Evolutionary conservation across 31 red algal genomes (phyloP), one percentile per base, ranked within the genome.

Genomic region (Endocladia muricata): DNA sequence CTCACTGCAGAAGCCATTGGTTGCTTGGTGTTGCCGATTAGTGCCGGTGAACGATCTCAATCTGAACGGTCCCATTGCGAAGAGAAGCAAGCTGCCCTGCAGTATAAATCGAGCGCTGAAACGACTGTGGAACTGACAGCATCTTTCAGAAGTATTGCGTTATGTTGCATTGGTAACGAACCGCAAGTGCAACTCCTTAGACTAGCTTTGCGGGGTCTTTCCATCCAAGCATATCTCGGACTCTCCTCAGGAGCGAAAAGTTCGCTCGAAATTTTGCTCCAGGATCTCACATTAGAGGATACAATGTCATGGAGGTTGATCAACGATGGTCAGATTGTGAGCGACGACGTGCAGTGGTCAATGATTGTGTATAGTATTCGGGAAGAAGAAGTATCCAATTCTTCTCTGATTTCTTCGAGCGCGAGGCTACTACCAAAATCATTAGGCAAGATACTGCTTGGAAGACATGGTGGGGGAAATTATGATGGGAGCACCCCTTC

Each of bases 271-370:
- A 22, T 88, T 39, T 61, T 55, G 33, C 9, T 88, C 25, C 64
- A 47, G 3, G 84, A 88, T 65, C 30, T 88, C 11, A 39, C 74
- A 25, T 37, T 88, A 2, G 84, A 88, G 41, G 84, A 88, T 42
- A 88, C 84, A 54, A 38, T 88, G 65, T 88, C 84, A 28, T 73
- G 73, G 55, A 36, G 49, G 36, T 37, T 85, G 7, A 39, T 32
- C 15, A 34, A 44, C 15, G 48, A 33, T 72, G 48, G 23, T 28
- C 29, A 36, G 21, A 35, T 34, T 38, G 41, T 62, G 22, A 51
- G 64, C 11, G 49, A 60, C 31, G 48, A 64, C 34, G 55, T 41
- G 0, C 66, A 47, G 1, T 88, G 74, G 61, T 52, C 48, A 55
- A 79, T 38, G 11, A 55, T 88, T 19, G 43, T 79, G 8, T 49